These are phyloP conservation scores for Fusarium sp. DNA, from an alignment of 2,329 filamentous ascomycete species.

Conservation along the genomic window DNA sequence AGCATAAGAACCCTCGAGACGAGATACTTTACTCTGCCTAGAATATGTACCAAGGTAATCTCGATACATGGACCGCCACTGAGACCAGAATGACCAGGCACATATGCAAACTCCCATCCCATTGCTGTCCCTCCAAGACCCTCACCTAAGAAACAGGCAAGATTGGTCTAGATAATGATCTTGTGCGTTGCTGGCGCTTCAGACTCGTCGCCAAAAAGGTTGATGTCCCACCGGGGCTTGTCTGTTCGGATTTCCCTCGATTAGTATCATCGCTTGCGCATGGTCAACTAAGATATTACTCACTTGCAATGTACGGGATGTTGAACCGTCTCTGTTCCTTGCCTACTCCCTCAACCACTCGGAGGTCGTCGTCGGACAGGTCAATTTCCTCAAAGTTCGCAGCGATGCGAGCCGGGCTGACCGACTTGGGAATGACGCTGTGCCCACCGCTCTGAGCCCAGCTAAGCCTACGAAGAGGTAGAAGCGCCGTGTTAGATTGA, in stretches of 20 bases:
- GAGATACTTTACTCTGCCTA: too few species aligned
- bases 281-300: not conserved
- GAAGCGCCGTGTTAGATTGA: not conserved
- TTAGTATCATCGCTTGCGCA: not conserved
- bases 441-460: conserved; percentile 70
- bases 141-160: not conserved
- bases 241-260: not conserved
- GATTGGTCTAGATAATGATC: not conserved
- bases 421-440: conserved; percentile 80
- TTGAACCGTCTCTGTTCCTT: conserved; percentile 24
- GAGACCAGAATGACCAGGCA: not conserved
- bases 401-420: conserved; percentile 73
- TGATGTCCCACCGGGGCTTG: not conserved
- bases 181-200: conserved; percentile 1
- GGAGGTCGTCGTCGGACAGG: conserved; percentile 57
- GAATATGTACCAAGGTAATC: too few species aligned
- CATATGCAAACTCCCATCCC: not conserved
- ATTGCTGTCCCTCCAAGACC: not conserved
- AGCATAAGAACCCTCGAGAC: too few species aligned
- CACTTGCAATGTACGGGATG: not conserved
- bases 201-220: not conserved
- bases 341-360: conserved; percentile 8
- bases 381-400: conserved; percentile 76
- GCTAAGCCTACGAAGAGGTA: conserved; percentile 54
- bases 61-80: too few species aligned